These are phyloP conservation scores for Annulohypoxylon bovei DNA, from an alignment of 495 filamentous ascomycete species.

Conservation along the genomic window DNA sequence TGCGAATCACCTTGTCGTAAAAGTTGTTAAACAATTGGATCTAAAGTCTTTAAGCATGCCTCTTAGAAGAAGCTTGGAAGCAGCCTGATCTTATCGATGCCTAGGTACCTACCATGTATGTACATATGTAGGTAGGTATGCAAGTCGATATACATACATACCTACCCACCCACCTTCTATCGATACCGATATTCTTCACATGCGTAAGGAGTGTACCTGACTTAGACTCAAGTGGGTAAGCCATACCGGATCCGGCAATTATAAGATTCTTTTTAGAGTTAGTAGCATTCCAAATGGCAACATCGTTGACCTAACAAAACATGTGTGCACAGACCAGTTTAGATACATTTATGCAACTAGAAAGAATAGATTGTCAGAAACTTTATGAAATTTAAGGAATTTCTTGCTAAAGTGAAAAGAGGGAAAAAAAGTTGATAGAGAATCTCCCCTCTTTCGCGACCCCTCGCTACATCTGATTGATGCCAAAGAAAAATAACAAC, in stretches of 20 bases:
- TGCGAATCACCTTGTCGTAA: neutral
- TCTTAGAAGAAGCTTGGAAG: neutral
- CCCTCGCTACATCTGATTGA: conserved; percentile 31
- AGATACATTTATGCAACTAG: neutral
- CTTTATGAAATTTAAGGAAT: neutral
- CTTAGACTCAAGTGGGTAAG: neutral
- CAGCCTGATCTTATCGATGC: neutral
- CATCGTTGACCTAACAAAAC: neutral
- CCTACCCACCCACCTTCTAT: neutral
- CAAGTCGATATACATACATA: too few relatives aligned
- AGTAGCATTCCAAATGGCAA: neutral
- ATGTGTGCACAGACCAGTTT: neutral
- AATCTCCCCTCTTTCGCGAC: conserved; percentile 41
- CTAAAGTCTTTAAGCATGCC: neutral
- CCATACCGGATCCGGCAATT: conserved; percentile 3
- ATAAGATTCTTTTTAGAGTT: conserved; percentile 14
- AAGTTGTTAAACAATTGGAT: neutral
- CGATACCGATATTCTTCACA: neutral
- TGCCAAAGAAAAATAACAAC: conserved; percentile 30
- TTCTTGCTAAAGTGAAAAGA: conserved; percentile 14
- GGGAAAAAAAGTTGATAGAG: conserved; percentile 32
- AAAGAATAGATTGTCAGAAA: neutral
- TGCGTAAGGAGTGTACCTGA: conserved; percentile 8
- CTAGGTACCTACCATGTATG: too few relatives aligned
- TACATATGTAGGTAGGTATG: too few relatives aligned